Conservation (phyloP, 208 protist genomes). For the Acanthamoeba sp. region DNA sequence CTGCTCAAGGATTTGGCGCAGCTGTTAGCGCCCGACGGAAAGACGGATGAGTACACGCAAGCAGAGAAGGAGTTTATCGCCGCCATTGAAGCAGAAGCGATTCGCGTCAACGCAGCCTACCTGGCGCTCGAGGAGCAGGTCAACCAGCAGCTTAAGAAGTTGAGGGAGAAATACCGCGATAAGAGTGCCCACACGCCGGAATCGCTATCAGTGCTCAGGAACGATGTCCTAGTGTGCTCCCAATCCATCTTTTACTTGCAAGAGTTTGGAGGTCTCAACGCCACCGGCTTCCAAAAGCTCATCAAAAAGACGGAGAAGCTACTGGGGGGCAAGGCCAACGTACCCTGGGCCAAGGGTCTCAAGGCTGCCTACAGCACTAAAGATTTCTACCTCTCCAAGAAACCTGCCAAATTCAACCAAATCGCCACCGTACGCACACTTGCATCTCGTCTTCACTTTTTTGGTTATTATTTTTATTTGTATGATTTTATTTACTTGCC, state of each 20-base stretch:
- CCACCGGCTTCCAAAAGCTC: slow-evolving; percentile 63
- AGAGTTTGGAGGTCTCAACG: slow-evolving; percentile 43
- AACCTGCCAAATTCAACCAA: slow-evolving; percentile 42
- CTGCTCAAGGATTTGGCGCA: neutral
- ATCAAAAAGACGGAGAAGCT: slow-evolving; percentile 74
- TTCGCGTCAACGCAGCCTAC: slow-evolving; percentile 55
- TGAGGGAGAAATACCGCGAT: slow-evolving; percentile 34
- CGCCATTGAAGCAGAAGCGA: neutral
- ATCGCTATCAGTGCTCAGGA: slow-evolving; percentile 4
- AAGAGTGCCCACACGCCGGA: neutral
- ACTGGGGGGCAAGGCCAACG: slow-evolving; percentile 31
- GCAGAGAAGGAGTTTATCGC: slow-evolving; percentile 39
- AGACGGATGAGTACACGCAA: neutral
- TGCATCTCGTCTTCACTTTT: neutral
- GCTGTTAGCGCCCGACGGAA: neutral
- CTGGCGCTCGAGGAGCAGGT: slow-evolving; percentile 18
- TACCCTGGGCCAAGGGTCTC: slow-evolving; percentile 9
- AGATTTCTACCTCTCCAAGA: slow-evolving; percentile 64
- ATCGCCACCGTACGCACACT: slow-evolving; percentile 22
- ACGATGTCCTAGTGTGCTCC: slow-evolving; percentile 26
- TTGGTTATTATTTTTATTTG: neutral
- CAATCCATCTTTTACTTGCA: slow-evolving; percentile 38
- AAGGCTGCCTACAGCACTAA: slow-evolving; percentile 35
- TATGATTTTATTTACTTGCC: neutral
- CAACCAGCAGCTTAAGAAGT: slow-evolving; percentile 19